Evolutionary conservation across 1,284 basidiomycete genomes (phyloP), one percentile per base, ranked within the genome.

Genomic region (Ceratobasidium sp.): DNA sequence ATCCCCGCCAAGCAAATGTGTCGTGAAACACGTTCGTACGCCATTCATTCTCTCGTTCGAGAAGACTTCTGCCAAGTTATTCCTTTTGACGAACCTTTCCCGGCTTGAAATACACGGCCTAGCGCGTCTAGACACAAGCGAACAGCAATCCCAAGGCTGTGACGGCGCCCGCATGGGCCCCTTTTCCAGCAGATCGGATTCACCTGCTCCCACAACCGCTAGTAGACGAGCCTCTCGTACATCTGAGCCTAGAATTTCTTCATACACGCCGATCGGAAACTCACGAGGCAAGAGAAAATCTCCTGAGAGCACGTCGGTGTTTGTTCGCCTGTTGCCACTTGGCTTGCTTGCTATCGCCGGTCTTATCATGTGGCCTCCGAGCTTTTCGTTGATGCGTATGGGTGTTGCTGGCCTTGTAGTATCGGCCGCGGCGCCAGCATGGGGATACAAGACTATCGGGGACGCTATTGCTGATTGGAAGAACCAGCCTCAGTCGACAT

Each of bases 381-480:
- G 54, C 41, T 71, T 71, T 59, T 71, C 68, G 27, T 58, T 71
- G 27, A 59, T 71, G 11, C 53, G 54, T 11, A 16, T 58, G 34
- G 68, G 39, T 14, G 68, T 71, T 22, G 56, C 68, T 56, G 54
- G 68, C 14, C 43, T 71, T 11, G 54, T 24, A 11, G 24, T 59
- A 22, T 54, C 43, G 22, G 39, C 68, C 5, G 37, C 34, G 16
- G 27, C 13, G 6, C 51, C 65, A 16, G 27, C 27, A 2, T 58
- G 22, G 22, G 68, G 37, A 4, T 71, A 71, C 29, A 58, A 49
- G 19, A 71, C 53, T 6, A 71, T 71, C 31, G 68, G 54, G 7
- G 68, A 71, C 1, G 68, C 56, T 27, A 71, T 71, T 46, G n/a
- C 54, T 11, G 68, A 71, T 34, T 71, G 68, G 68, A 71, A 71